phyloP scores from a whole-genome alignment of 2,329 filamentous ascomycete genomes.

The Alternaria triticimaculans region DNA sequence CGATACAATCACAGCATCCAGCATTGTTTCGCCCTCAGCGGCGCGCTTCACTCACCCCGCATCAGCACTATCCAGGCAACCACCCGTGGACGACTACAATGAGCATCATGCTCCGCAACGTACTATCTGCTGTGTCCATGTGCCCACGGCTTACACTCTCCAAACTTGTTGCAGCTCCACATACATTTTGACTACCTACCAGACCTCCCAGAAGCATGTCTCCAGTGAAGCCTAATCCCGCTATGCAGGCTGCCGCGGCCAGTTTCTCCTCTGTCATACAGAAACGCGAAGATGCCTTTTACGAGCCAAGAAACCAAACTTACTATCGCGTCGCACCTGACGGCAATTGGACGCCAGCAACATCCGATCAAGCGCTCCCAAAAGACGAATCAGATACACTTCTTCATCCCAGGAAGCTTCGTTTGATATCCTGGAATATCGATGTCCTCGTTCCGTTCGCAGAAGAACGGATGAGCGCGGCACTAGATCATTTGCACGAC shows the following conservation, averaged over 20 bases:
- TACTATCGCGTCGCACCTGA: not conserved
- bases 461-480: slow-evolving; percentile 51
- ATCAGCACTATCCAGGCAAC: not conserved
- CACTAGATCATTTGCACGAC: slow-evolving; percentile 48
- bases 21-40: not conserved
- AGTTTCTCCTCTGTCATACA: not conserved
- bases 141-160: not conserved
- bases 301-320: slow-evolving; percentile 23
- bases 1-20: not conserved
- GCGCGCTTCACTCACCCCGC: not conserved
- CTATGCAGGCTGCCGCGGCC: not conserved
- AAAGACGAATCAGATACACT: not conserved
- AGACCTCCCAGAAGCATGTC: not conserved
- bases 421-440: slow-evolving; percentile 58
- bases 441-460: slow-evolving; percentile 52
- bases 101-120: not conserved
- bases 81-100: not conserved
- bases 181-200: not conserved
- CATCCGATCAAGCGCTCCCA: not conserved
- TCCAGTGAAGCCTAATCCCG: not conserved
- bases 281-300: slow-evolving; percentile 7
- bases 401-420: slow-evolving; percentile 17
- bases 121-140: not conserved
- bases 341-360: not conserved
- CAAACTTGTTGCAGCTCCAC: not conserved